Base-by-base conservation (phyloP, 2,329 filamentous ascomycete species). In the Amylocarpus encephaloides region DNA sequence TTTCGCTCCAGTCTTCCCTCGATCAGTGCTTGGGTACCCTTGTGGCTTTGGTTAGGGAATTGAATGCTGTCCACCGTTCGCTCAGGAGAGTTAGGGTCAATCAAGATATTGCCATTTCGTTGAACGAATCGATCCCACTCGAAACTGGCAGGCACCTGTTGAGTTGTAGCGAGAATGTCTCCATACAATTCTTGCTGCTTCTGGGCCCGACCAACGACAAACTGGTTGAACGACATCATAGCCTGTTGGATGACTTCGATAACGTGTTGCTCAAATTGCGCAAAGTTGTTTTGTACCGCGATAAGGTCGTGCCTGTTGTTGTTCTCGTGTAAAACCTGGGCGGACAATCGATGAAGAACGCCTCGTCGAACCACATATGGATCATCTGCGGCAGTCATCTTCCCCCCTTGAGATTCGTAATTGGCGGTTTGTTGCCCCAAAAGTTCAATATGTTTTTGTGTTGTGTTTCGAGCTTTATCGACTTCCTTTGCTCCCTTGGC, bases 371-470 rank as follows among this genome's bases (percentile, higher is more conserved):
- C 68, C 50, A 97, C 78, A 66, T 97, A 98, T 4, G 93, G 93
- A 66, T 98, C 93, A 32, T 95, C 82, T 11, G 72, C 65, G 1
- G 88, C 79, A 39, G 80, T 78, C 60, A 92, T 72, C 64, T 80
- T 86, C 53, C 83, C 86, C 35, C 85, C 83, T 2, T 79, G 77
- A 1, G 89, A 85, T 60, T 94, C 89, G 62, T 84, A 94, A 2
- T 80, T 72, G 9, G 91, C 89, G 0, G 89, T 82, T 62, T 95
- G 83, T 71, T 93, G 86, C 35, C 88, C 91, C 1, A 98, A 82
- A 19, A 95, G 78, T 72, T 98, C 92, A 56, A 98, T 95, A 60
- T 96, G 89, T 74, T 95, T 96, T 73, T 98, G 92, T 0, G 92
- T 96, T 6, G 72, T 74, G 61, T 83, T 82, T 53, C 92, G 86